Conservation (phyloP, 805 yeast species). For the Metschnikowia cubensis region DNA sequence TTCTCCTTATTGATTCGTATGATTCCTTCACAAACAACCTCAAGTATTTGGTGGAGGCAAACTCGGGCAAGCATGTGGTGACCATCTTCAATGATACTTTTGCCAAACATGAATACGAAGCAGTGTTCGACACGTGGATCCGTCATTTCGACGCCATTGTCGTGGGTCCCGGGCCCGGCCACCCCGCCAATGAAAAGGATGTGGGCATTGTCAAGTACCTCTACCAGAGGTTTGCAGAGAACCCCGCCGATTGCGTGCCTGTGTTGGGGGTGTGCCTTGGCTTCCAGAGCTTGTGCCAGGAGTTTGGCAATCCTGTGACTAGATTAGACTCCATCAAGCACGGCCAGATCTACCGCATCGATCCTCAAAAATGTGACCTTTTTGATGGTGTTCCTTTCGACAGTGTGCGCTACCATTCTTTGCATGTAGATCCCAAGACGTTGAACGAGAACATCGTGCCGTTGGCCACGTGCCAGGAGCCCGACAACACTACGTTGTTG, state of each 20-base stretch:
- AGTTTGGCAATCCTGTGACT: conserved; percentile 53
- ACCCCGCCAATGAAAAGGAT: conserved; percentile 61
- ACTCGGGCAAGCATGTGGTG: conserved; percentile 47
- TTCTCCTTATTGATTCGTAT: conserved; percentile 83
- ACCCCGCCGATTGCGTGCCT: conserved; percentile 41
- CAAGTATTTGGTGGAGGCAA: conserved; percentile 51
- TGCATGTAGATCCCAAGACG: conserved; percentile 44
- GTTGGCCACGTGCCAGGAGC: conserved; percentile 53
- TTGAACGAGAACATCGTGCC: conserved; percentile 43
- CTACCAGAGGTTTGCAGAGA: conserved; percentile 20
- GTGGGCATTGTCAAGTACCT: conserved; percentile 73
- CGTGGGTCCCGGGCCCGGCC: conserved; percentile 97
- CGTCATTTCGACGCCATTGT: conserved; percentile 67
- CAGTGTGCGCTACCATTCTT: conserved; percentile 87
- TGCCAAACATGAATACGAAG: conserved; percentile 24
- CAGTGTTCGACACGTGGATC: conserved; percentile 40
- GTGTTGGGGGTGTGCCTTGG: conserved; percentile 92
- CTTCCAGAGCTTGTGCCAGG: conserved; percentile 73
- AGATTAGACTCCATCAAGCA: conserved; percentile 64
- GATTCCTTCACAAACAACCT: conserved; percentile 93
- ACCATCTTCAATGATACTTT: conserved; percentile 64
- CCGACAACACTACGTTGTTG: conserved; percentile 27
- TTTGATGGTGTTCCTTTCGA: conserved; percentile 36
- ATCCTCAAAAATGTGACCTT: conserved; percentile 36
- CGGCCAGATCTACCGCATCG: conserved; percentile 71